Base-by-base conservation (phyloP, 305 asterid species). In the Coffea humblotiana region DNA sequence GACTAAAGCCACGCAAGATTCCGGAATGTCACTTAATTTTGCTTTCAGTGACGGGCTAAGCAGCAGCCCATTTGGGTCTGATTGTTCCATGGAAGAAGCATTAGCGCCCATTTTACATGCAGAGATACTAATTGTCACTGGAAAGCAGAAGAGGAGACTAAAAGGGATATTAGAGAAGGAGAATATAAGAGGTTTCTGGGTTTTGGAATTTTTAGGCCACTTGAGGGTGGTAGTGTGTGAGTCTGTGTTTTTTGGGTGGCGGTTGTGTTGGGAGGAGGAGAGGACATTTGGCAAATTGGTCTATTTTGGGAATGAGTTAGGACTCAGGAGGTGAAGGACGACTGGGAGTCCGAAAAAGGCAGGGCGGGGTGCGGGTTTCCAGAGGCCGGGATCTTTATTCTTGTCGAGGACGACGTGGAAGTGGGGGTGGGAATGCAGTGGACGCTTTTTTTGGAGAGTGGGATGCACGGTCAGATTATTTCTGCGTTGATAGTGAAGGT, bases 11-110 rank as follows among this genome's bases (percentile, higher is more conserved):
- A 91, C 80, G 58, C 97, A 93, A 8, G 92, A 80, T 74, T 92
- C 98, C 25, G 98, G 97, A 47, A 93, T 86, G 49, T 93, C 98
- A 74, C 89, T 92, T 61, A 93, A 83, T 45, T 84, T 89, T 49
- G 88, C 82, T 80, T 86, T 83, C 49, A 56, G 43, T 23, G 82
- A 12, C 27, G 78, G 74, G 47, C 29, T 48, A 25, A 68, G 68
- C 61, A 15, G 18, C 37, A 16, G n/a, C 29, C 54, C 81, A 77
- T 82, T 71, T 8, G 76, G 77, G 37, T 72, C 79, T 61, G 52
- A 75, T 15, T 40, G 32, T 61, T 47, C 60, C 45, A 67, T 12
- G 15, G 77, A 18, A 56, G 86, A 83, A 9, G 60, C 77, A 76
- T 54, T 76, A 12, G 86, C 86, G 52, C 86, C 86, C 83, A 83